Base-by-base conservation (phyloP, 225 moss, liverwort and hornwort genomes). In the Straminergon stramineum region DNA sequence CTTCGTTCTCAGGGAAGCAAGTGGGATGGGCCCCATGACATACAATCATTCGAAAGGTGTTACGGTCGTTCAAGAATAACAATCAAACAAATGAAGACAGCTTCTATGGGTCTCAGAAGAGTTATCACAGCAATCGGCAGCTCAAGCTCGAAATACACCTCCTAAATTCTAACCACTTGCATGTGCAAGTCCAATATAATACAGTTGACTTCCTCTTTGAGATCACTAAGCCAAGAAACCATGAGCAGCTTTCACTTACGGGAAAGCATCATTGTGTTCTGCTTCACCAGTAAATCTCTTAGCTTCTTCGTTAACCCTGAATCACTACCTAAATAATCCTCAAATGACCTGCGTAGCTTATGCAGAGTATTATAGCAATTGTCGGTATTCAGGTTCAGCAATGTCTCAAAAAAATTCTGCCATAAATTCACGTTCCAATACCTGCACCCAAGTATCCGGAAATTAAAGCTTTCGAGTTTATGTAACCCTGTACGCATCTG, bases 401-500 rank as follows among this genome's bases (percentile, higher is more conserved):
- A 86, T 37, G 95, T 95, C 83, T 99, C 95, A 85, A 99, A 99
- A 83, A 99, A 92, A 51, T 86, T 95, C 86, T 93, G 96, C 99
- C 99, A 99, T 34, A 99, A 92, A 68, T 57, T 89, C 57, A 93
- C 89, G 84, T 96, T 97, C 99, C 97, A 97, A 89, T 95, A 99
- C 90, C 99, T 99, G 97, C 88, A 92, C 75, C 41, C 62, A 84
- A 23, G 79, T 56, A 71, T 64, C 28, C 53, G 11, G 45, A 60
- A 90, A 30, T 90, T 78, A 89, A 48, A 80, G n/a, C 22, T 71
- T 56, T 56, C 32, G 15, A 67, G 48, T 76, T 43, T 3, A 81
- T 10, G 22, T 15, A 34, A 39, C n/a, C 18, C n/a, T 55, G 30
- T 28, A n/a, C 16, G 35, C 17, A 69, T 84, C 39, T 80, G 18